Evolutionary conservation across 2,329 filamentous ascomycete genomes (phyloP).

Genomic region (Exophiala sp.): DNA sequence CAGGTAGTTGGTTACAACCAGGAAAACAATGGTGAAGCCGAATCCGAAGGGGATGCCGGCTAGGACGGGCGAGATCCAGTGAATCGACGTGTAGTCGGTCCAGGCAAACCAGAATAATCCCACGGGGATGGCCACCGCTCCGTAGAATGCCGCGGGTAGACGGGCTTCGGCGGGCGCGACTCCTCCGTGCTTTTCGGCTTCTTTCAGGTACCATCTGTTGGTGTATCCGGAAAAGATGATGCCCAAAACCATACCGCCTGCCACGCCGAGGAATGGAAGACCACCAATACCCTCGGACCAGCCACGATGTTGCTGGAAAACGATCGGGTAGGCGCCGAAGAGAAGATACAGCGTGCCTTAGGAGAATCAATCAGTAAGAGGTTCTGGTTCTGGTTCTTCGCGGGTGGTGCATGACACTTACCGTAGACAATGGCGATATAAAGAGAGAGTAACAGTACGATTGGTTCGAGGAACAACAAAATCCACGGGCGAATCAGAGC

Average conservation of each 20-base stretch:
- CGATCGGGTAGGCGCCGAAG: slow-evolving; percentile 59
- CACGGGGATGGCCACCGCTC: slow-evolving; percentile 56
- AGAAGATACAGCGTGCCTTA: slow-evolving; percentile 57
- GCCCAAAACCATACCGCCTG: slow-evolving; percentile 58
- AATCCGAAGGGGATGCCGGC: slow-evolving; percentile 52
- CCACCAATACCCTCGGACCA: slow-evolving; percentile 57
- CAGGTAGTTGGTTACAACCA: slow-evolving; percentile 36
- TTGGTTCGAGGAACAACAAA: slow-evolving; percentile 64
- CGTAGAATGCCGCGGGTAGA: slow-evolving; percentile 57
- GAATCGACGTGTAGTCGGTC: slow-evolving; percentile 54
- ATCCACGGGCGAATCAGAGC: slow-evolving; percentile 62
- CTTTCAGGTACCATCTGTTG: slow-evolving; percentile 50
- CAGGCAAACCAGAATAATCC: slow-evolving; percentile 65
- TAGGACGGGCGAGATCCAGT: slow-evolving; percentile 50
- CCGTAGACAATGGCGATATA: slow-evolving; percentile 51
- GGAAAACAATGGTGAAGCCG: slow-evolving; percentile 45
- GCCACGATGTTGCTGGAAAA: slow-evolving; percentile 56
- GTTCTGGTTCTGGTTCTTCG: slow-evolving; percentile 35
- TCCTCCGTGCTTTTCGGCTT: slow-evolving; percentile 44
- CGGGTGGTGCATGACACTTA: slow-evolving; percentile 27
- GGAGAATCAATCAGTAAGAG: slow-evolving; percentile 53
- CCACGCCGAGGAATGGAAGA: slow-evolving; percentile 62
- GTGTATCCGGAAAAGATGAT: slow-evolving; percentile 52
- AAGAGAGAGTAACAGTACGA: slow-evolving; percentile 57
- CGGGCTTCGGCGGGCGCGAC: slow-evolving; percentile 62